Base-by-base conservation (phyloP, 306 rosid species). In the Citrullus colocynthis region DNA sequence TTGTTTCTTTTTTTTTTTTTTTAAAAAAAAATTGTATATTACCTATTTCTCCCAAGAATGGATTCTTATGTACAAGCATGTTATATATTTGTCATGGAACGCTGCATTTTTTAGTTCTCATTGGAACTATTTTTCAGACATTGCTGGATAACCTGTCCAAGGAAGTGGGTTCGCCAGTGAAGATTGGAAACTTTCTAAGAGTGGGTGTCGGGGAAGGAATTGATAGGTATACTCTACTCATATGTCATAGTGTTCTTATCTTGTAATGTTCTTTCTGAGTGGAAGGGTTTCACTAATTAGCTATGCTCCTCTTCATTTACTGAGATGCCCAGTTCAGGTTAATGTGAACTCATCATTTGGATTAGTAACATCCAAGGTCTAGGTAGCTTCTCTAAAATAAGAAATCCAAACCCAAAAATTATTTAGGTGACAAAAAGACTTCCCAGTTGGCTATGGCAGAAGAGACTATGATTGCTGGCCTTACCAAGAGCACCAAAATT, bases 201-300 rank as follows among this genome's bases (percentile, higher is more conserved):
- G 90, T 92, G 91, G 97, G 91, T 82, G 91, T 95, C 76, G 97
- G 97, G 61, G 97, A 92, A 87, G 97, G 97, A 87, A 87, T 89
- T 84, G 88, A 85, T 80, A 88, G 97, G 96, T 90, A 83, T 79
- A 65, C 77, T 63, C 74, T 80, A 56, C 69, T 48, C 37, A 67
- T 74, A 37, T 51, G 10, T 66, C 54, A 39, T 16, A 4, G 54
- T n/a, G 77, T 20, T 45, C 9, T 30, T 72, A 24, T 45, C 42
- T 44, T 45, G 54, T 67, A 11, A 10, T 9, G 13, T 67, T 67
- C 74, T 67, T 67, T 67, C 18, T 67, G 6, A 67, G 20, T 42
- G 2, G 17, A 42, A 67, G 17, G 36, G 24, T 67, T 67, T 67
- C 34, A 67, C 34, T 42, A 15, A 42, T 21, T 13, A 73, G 61